Evolutionary conservation across 257 asterid genomes (phyloP).

Genomic region (Buddleja alternifolia): DNA sequence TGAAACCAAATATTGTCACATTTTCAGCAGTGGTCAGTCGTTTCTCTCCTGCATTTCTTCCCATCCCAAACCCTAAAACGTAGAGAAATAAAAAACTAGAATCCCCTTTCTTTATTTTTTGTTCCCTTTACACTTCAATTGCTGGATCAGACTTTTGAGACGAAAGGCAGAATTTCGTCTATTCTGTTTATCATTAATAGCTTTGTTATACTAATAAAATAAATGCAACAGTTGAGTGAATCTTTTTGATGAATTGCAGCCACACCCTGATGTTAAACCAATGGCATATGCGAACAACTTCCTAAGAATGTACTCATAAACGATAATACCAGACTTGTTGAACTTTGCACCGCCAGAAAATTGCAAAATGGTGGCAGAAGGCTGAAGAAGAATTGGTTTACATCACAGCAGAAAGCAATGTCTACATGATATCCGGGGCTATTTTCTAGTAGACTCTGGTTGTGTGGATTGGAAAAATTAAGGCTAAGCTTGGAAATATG

Average conservation of each 20-base stretch:
- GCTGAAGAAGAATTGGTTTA: conserved; percentile 38
- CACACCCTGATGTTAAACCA: conserved; percentile 94
- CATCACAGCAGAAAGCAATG: conserved; percentile 32
- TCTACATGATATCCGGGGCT: conserved; percentile 24
- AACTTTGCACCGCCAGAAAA: conserved; percentile 27
- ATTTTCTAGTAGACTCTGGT: conserved; percentile 28
- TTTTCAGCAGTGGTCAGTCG: conserved; percentile 95
- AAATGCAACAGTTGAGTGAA: background rate
- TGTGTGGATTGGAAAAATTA: conserved; percentile 29
- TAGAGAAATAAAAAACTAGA: background rate
- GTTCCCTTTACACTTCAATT: background rate
- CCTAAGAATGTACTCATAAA: conserved; percentile 74
- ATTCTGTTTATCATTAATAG: background rate
- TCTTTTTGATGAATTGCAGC: conserved; percentile 52
- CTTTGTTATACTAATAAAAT: conserved; percentile 1
- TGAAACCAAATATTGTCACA: conserved; percentile 84
- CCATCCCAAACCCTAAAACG: background rate
- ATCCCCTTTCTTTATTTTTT: background rate
- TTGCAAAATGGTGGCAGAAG: conserved; percentile 36
- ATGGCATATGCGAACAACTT: conserved; percentile 98
- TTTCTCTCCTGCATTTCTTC: conserved; percentile 25
- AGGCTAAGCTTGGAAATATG: conserved; percentile 31
- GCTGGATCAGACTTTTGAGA: background rate
- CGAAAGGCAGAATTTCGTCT: background rate
- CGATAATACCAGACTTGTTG: conserved; percentile 22